Base-by-base conservation (phyloP, 2,329 filamentous ascomycete genomes). In the Hypoxylon sp. region DNA sequence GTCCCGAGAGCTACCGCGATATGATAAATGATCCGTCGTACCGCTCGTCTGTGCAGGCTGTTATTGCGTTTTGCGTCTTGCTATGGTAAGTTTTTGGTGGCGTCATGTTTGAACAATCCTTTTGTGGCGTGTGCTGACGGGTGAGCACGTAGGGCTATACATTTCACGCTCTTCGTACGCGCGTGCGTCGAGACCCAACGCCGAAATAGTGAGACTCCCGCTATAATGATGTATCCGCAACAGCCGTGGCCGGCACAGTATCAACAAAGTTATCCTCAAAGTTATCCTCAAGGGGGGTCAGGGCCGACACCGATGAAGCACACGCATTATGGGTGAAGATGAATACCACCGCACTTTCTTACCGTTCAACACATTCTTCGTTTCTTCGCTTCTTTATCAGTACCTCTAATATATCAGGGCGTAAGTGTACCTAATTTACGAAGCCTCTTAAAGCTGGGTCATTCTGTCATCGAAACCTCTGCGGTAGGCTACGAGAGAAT, bases 111-210 rank as follows among this genome's bases (percentile, higher is more conserved):
- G 36, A 30, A 11, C 28, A 11, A 28, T 45, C 30, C n/a, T 5
- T 14, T 32, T 21, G 5, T 10, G 30, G 19, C 21, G 17, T 9
- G 17, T 62, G 53, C 68, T 68, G 23, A 70, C 30, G 11, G 36
- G 21, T 5, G 6, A 34, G 5, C 21, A n/a, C n/a, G n/a, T n/a
- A 71, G 66, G 65, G 60, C 38, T 7, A 65, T 71, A 58, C 68
- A 71, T 25, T 71, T 71, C 49, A 49, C 60, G 11, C 66, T 71
- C 30, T 71, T 71, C 17, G 62, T 71, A 1, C 65, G 68, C 23
- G 68, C 65, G 21, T 71, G 68, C 38, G 65, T 71, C 34, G 68
- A 71, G 59, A 69, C 68, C 9, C 66, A 67, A 32, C 60, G 63
- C 13, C 46, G 60, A 19, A 71, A 71, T 46, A 52, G 51, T 19